Evolutionary conservation across 768 basidiomycete genomes (phyloP).

Genomic region (Trametes villosa): DNA sequence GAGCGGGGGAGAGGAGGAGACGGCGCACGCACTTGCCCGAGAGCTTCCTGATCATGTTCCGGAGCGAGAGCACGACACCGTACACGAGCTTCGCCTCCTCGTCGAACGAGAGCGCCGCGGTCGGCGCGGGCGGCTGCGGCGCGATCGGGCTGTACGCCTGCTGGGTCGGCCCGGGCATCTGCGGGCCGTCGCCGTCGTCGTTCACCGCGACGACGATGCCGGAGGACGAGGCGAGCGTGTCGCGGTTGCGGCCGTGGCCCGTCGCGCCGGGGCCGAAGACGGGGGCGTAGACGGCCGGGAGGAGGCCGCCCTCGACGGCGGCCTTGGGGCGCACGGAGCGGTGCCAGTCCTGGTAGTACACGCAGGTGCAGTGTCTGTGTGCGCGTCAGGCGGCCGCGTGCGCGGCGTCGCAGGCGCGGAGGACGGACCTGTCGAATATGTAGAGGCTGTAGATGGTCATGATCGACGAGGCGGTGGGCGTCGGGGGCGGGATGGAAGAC

Average conservation of each 20-base stretch:
- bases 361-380: constrained; percentile 82
- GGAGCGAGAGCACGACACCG: constrained; percentile 87
- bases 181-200: constrained; percentile 42
- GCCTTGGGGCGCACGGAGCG: constrained; percentile 73
- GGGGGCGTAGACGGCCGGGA: constrained; percentile 80
- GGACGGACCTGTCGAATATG: constrained; percentile 79
- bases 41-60: constrained; percentile 95
- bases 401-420: too few relatives aligned
- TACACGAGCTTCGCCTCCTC: constrained; percentile 98
- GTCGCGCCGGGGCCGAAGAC: constrained; percentile 51
- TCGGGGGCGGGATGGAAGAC: neutral
- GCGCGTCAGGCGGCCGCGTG: neutral
- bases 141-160: constrained; percentile 37
- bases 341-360: constrained; percentile 98
- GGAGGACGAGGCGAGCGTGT: constrained; percentile 64
- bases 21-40: constrained; percentile 67
- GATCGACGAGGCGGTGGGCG: neutral
- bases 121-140: constrained; percentile 44
- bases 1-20: neutral
- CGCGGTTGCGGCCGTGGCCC: constrained; percentile 40
- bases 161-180: constrained; percentile 20
- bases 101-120: constrained; percentile 82
- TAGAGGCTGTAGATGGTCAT: constrained; percentile 95
- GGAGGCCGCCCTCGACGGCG: constrained; percentile 72
- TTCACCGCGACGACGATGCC: constrained; percentile 70